phyloP scores from a whole-genome alignment of 2,329 filamentous ascomycete species.

The Neofusicoccum umdonicola region DNA sequence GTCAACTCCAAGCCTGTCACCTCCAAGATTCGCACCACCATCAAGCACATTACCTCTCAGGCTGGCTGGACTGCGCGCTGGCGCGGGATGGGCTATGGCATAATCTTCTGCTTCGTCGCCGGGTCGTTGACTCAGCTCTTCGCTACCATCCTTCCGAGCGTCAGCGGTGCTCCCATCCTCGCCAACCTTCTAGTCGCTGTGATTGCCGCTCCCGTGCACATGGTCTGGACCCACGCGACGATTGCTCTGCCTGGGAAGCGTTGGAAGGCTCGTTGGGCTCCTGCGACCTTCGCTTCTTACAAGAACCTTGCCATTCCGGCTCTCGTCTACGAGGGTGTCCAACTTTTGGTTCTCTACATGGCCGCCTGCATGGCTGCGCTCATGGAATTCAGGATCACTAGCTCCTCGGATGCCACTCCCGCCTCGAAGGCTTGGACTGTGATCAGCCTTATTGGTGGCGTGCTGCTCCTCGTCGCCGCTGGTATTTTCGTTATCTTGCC shows the following conservation, averaged over 20 bases:
- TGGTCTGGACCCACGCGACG: conserved; percentile 83
- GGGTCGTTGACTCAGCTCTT: conserved; percentile 46
- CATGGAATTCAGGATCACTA: conserved; percentile 30
- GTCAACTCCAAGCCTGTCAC: conserved; percentile 60
- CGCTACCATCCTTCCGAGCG: conserved; percentile 36
- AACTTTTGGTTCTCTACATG: conserved; percentile 56
- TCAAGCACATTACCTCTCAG: conserved; percentile 60
- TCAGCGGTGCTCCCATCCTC: conserved; percentile 50
- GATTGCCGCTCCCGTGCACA: conserved; percentile 64
- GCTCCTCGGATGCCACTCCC: conserved; percentile 25
- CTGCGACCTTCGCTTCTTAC: conserved; percentile 55
- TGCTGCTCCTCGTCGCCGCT: conserved; percentile 50
- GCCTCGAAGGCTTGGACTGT: conserved; percentile 30
- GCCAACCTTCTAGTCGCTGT: conserved; percentile 59
- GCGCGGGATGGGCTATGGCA: conserved; percentile 61
- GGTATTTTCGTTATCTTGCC: conserved; percentile 74
- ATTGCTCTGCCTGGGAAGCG: conserved; percentile 67
- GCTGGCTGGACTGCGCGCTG: conserved; percentile 66
- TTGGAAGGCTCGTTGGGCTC: conserved; percentile 66
- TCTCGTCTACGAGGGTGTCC: conserved; percentile 50
- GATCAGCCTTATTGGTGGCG: conserved; percentile 25
- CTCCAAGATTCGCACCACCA: conserved; percentile 56
- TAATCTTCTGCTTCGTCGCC: conserved; percentile 37
- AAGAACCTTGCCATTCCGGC: conserved; percentile 68
- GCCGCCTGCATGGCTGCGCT: conserved; percentile 49